phyloP scores from a whole-genome alignment of 2,329 filamentous ascomycete species.

The Colletotrichum australisinense region DNA sequence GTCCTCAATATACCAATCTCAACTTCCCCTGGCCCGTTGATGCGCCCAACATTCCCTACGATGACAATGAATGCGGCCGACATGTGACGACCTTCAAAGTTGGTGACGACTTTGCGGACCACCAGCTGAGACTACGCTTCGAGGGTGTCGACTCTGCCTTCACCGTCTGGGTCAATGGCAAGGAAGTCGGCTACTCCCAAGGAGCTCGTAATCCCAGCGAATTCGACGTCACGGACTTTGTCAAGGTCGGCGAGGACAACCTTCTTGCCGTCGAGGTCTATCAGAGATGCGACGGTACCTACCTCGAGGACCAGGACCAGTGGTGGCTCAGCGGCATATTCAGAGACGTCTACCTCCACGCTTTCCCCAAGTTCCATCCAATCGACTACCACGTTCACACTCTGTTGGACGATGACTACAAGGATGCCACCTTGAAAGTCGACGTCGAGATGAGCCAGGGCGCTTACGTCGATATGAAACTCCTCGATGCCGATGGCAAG shows the following conservation, averaged over 20 bases:
- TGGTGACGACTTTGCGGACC: constrained; percentile 54
- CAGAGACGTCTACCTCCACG: constrained; percentile 74
- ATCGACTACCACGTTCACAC: constrained; percentile 69
- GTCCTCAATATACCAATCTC: constrained; percentile 78
- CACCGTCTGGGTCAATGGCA: constrained; percentile 77
- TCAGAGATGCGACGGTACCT: constrained; percentile 77
- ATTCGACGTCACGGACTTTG: constrained; percentile 72
- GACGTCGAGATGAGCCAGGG: constrained; percentile 55
- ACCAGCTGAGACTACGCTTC: constrained; percentile 75
- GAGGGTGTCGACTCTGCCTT: constrained; percentile 82
- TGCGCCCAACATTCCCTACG: constrained; percentile 72
- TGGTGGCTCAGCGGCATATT: constrained; percentile 79
- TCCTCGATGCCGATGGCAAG: constrained; percentile 48
- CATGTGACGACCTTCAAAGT: constrained; percentile 70
- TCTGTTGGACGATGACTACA: constrained; percentile 64
- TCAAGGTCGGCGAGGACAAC: constrained; percentile 61
- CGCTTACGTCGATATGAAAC: constrained; percentile 45
- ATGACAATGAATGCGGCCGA: constrained; percentile 74
- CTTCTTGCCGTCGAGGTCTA: constrained; percentile 75
- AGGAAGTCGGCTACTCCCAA: constrained; percentile 77
- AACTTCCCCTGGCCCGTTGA: constrained; percentile 75
- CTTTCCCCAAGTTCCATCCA: constrained; percentile 66
- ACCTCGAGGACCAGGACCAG: constrained; percentile 78
- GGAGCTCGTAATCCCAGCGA: constrained; percentile 79
- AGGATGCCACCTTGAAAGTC: constrained; percentile 62